These are phyloP conservation scores for Avena eriantha DNA, from an alignment of 176 grass and related monocot species.

Conservation along the genomic window DNA sequence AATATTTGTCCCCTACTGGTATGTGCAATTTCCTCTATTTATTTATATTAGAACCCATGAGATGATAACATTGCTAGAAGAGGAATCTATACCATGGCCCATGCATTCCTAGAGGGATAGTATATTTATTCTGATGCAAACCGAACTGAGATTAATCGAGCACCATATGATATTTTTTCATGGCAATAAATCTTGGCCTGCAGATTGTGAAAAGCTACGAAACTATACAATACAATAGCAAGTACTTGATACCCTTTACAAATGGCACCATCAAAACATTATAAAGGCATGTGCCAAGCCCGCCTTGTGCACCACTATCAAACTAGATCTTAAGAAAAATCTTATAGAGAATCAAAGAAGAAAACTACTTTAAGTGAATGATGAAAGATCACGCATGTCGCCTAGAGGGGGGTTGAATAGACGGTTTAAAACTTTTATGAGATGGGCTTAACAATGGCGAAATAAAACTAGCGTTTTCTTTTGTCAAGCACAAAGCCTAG, in stretches of 20 bases:
- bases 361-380: neutral
- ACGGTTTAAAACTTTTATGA: too few species aligned
- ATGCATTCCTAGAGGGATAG: neutral
- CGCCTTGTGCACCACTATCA: neutral
- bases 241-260: neutral
- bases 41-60: too few species aligned
- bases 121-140: conserved; percentile 12
- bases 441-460: too few species aligned
- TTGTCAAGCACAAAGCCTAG: too few species aligned
- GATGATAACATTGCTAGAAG: neutral
- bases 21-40: too few species aligned
- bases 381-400: too few species aligned
- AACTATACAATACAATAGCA: neutral
- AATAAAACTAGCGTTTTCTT: too few species aligned
- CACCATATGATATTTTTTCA: conserved; percentile 5
- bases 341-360: too few species aligned
- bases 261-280: neutral
- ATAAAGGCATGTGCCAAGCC: neutral
- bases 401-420: too few species aligned
- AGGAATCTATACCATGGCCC: neutral
- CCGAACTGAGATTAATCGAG: conserved; percentile 17
- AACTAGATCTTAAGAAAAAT: neutral
- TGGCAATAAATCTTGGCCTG: neutral
- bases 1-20: too few species aligned
- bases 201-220: neutral